Evolutionary conservation across 2,329 filamentous ascomycete genomes (phyloP).

Genomic region (Sclerotinia sclerotiorum): DNA sequence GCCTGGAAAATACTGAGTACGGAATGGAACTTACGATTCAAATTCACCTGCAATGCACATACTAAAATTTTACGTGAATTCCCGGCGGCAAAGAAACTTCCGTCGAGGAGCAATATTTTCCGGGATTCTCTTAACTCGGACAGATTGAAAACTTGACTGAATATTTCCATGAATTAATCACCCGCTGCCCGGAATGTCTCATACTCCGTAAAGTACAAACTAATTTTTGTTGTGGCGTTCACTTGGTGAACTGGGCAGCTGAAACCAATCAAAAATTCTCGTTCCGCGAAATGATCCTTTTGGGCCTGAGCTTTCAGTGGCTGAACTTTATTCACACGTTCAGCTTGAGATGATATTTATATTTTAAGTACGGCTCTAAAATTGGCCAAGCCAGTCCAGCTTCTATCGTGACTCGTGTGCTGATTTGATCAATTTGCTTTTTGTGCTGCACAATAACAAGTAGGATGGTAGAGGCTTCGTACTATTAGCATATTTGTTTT

Average conservation of each 20-base stretch:
- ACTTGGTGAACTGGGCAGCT: conserved; percentile 8
- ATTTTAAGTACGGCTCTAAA: not conserved
- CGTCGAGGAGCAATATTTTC: not conserved
- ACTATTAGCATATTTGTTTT: not conserved
- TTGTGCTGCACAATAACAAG: not conserved
- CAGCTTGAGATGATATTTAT: not conserved
- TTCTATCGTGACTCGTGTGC: not conserved
- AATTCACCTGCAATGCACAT: not conserved
- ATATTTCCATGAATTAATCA: not conserved
- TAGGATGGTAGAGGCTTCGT: not conserved
- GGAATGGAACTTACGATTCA: not conserved
- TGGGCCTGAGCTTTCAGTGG: not conserved
- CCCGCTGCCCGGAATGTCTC: not conserved
- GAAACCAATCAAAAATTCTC: conserved; percentile 10
- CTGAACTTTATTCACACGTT: conserved; percentile 3
- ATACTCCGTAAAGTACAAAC: not conserved
- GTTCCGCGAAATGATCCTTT: not conserved
- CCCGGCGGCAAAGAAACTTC: not conserved
- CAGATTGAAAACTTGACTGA: not conserved
- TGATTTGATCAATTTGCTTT: conserved; percentile 4
- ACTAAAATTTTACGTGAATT: not conserved
- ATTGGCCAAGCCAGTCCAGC: not conserved
- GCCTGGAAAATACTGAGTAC: not conserved
- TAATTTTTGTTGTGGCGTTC: not conserved
- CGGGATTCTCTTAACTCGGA: not conserved